Base-by-base conservation (phyloP, 108 stramenopile species). In the Conticribra guillardii region DNA sequence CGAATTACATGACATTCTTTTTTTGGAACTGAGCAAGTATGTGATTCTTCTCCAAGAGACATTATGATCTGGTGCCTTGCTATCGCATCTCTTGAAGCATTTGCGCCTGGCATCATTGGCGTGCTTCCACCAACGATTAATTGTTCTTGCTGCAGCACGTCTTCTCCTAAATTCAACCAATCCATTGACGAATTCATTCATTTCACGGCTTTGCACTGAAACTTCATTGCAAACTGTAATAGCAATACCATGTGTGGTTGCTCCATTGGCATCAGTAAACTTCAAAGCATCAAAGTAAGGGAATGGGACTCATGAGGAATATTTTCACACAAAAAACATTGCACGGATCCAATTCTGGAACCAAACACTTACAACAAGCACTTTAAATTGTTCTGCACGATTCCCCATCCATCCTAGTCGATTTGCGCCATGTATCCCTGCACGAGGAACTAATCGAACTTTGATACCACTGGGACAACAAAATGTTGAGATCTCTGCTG, bases 191-290 rank as follows among this genome's bases (percentile, higher is more conserved):
- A 65, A 57, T 22, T 54, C 2, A 19, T 47, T 17, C 11, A 24
- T 7, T 33, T 21, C 27, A n/a, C 37, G 29, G 54, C 31, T 37
- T 5, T 23, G 5, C 17, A 34, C 55, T 15, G 26, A n/a, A 44
- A 60, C 19, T 28, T 73, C 64, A 31, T 45, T 21, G 29, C 21
- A 57, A 41, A 65, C 54, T 21, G 72, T 65, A 48, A 73, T 73
- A 15, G 64, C 63, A 16, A 73, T 28, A n/a, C 72, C 72, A 55
- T 64, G 52, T 0, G 37, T 46, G 14, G 54, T 49, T 0, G 26
- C 18, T 31, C 72, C 72, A 30, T 54, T 26, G 1, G 33, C 64
- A 56, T 50, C 64, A 21, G 72, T 73, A 23, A 73, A 73, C 64
- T 60, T 1, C 24, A 3, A 14, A 44, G 1, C 24, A 41, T 41